Base-by-base conservation (phyloP, 805 yeast genomes). In the Maudiozyma serrabonitensis region DNA sequence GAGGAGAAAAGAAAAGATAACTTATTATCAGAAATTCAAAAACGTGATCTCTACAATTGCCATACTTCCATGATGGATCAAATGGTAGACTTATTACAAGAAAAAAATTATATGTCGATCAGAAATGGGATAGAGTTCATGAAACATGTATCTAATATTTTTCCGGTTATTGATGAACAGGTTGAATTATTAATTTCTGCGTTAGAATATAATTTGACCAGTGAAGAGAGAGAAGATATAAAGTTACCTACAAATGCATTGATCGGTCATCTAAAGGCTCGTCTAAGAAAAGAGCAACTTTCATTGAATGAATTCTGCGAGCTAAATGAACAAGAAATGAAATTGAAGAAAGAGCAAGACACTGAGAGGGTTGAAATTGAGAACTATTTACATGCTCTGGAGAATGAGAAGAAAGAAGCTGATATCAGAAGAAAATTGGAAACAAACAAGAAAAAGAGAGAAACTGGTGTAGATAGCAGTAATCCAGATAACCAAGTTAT, bases 71-170 rank as follows among this genome's bases (percentile, higher is more conserved):
- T 86, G 7, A 64, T 80, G 13, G 62, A 66, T 6, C 60, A 64
- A 49, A 51, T 52, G 11, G 56, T 51, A 21, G 54, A 52, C 38
- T 49, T 52, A 47, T 55, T 59, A 31, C 53, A 46, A 52, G 67
- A 56, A 34, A 52, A 69, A 3, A 84, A 83, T 49, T 90, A 88
- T 62, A 84, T 86, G 79, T 81, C 85, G 2, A 75, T 93, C 47
- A 78, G 89, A 49, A 90, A 89, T 65, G 78, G 87, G 3, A 85
- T 89, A 51, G 83, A 86, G 1, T 79, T 87, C 56, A 69, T 89
- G 70, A 87, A 83, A 60, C 80, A 80, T 55, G 66, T 83, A 42
- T 67, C 82, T 18, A 74, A 75, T 2, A 73, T 76, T 15, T 88
- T 79, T 61, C 95, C 96, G 0, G 69, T 74, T 11, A 76, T 86